Base-by-base conservation (phyloP, 75 land plant species). In the Pinus albicaulis region DNA sequence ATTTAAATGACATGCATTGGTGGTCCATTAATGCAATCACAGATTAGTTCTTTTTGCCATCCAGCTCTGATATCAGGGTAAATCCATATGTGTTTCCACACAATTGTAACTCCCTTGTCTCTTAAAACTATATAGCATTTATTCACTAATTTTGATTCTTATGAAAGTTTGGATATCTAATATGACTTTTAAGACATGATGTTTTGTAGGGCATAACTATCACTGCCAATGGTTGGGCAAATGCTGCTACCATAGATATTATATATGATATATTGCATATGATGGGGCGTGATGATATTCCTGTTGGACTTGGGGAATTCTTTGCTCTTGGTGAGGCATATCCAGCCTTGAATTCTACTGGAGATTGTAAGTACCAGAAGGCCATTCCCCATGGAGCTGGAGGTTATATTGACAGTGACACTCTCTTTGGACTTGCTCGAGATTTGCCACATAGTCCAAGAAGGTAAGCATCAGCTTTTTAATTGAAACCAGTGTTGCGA, bases 211-310 rank as follows among this genome's bases (percentile, higher is more conserved):
- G 75, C 36, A 88, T 92, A 79, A 57, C 91, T 55, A 80, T 92
- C 3, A 87, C 77, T 76, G 89, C 85, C 62, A 92, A 84, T 69
- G 97, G 97, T 11, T 94, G 94, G 94, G 92, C 95, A 76, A 90
- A 86, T 86, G 87, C 92, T 26, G 97, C 95, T 64, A 89, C 97
- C 12, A 88, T 94, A 76, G 97, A 94, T 79, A 70, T 85, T 5
- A 56, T 94, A 20, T 92, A 92, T 80, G 97, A 94, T 83, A 56
- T 94, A n/a, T 84, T 94, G 57, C 95, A 94, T 66, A 92, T 94
- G 97, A 94, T 94, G 97, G 97, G 97, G 14, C 88, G 97, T 8
- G 97, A 94, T 63, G 97, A 94, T 76, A 88, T 94, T 36, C 90
- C 89, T 44, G 94, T 94, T 72, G 97, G 95, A 55, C 79, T 89